Evolutionary conservation across 306 rosid genomes (phyloP).

Genomic region (Prunus campanulata): DNA sequence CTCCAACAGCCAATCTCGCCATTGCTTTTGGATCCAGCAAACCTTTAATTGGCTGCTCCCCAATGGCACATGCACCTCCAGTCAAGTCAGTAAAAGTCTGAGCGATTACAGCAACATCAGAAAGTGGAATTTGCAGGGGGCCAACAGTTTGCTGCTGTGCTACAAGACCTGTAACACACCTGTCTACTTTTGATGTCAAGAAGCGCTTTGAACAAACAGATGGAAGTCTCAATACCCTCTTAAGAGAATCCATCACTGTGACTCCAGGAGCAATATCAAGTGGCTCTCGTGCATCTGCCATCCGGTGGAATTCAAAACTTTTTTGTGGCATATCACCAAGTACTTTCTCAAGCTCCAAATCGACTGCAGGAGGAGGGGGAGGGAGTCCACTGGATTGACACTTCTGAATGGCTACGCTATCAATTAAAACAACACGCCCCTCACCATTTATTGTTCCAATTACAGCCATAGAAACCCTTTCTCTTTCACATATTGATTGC

Average conservation of each 20-base stretch:
- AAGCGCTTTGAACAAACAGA: constrained; percentile 81
- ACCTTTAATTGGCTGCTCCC: constrained; percentile 91
- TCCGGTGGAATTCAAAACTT: constrained; percentile 57
- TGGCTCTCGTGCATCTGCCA: constrained; percentile 53
- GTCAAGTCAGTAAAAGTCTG: constrained; percentile 67
- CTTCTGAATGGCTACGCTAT: constrained; percentile 53
- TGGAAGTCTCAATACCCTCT: constrained; percentile 78
- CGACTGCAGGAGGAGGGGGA: constrained; percentile 71
- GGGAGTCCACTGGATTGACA: constrained; percentile 53
- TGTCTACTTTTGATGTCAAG: constrained; percentile 73
- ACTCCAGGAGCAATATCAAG: constrained; percentile 77
- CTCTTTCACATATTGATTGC: constrained; percentile 71
- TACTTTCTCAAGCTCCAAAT: constrained; percentile 85
- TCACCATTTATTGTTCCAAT: constrained; percentile 74
- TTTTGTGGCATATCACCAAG: constrained; percentile 95
- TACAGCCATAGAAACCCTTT: constrained; percentile 89
- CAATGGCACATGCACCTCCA: constrained; percentile 92
- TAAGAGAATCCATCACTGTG: constrained; percentile 59
- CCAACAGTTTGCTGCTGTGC: constrained; percentile 96
- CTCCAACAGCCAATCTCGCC: constrained; percentile 94
- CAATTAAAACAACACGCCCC: constrained; percentile 72
- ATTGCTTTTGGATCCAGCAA: constrained; percentile 83
- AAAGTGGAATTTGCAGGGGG: constrained; percentile 75
- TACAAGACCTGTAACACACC: constrained; percentile 86
- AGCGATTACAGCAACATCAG: constrained; percentile 90